Evolutionary conservation across 768 basidiomycete genomes (phyloP), one percentile per base, ranked within the genome.

Genomic region (Suillus clintonianus): DNA sequence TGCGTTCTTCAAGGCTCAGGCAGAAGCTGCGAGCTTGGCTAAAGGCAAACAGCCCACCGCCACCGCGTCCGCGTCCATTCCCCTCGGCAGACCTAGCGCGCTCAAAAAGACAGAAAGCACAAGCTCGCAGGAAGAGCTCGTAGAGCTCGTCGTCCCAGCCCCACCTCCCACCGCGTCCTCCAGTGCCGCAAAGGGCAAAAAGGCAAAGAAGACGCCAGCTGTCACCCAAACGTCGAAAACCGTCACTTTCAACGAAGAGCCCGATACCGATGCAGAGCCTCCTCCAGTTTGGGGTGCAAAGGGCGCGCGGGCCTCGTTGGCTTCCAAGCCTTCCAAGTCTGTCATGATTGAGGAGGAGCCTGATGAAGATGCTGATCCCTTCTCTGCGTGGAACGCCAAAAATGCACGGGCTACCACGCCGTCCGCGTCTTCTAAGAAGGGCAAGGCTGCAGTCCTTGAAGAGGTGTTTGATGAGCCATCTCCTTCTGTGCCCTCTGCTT

Each of bases 311-410:
- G 66, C 62, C 3, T 57, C 27, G 6, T 13, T 62, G 19, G 63
- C 69, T 19, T 7, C 56, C 41, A 75, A 72, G 59, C 73, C 68
- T 61, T 64, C 70, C 17, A 74, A 70, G 61, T 64, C 62, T 24
- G 75, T 73, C 56, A 75, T 64, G 19, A 67, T 75, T 14, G 60
- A 55, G 32, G 73, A 75, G 55, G 73, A 73, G 37, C 61, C 65
- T 0, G 70, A 76, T 14, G 67, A 67, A 8, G 75, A 75, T 6
- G 71, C 68, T 13, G 74, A 71, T 39, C 67, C 65, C 0, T 68
- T 57, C 11, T 30, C 56, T 13, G 17, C 17, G 2, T 41, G 56
- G 56, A 39, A 39, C 37, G 0, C 36, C 2, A 55, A 55, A 22
- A 15, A 36, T 5, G 56, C 17, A 30, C 39, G 56, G 8, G 39